Evolutionary conservation across 345 rosid genomes (phyloP).

Genomic region (Jatropha curcas): DNA sequence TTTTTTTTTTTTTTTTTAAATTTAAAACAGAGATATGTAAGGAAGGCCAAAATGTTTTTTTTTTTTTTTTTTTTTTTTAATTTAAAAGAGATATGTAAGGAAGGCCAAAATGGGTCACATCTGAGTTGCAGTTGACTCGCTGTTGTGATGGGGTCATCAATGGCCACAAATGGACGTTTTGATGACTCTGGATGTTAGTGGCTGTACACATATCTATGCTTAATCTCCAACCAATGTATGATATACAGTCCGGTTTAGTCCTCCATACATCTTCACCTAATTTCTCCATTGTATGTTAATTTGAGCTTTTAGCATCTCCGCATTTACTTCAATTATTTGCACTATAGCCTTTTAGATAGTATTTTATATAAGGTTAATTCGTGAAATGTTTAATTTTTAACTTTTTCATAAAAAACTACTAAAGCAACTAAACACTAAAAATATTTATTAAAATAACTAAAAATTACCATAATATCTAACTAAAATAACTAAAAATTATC

Average conservation of each 20-base stretch:
- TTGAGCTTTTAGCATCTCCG: too few relatives aligned
- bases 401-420: too few relatives aligned
- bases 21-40: neutral
- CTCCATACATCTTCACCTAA: neutral
- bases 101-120: neutral
- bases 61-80: too few relatives aligned
- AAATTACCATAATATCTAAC: too few relatives aligned
- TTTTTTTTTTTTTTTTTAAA: too few relatives aligned
- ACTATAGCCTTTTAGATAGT: too few relatives aligned
- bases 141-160: neutral
- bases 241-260: neutral
- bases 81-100: neutral
- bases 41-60: neutral
- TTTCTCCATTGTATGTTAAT: neutral
- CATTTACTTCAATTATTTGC: too few relatives aligned
- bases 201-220: constrained; percentile 1
- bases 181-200: constrained; percentile 1
- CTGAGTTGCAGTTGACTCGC: neutral
- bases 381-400: too few relatives aligned
- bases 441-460: too few relatives aligned
- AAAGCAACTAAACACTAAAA: too few relatives aligned
- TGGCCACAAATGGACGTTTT: constrained; percentile 10
- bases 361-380: too few relatives aligned
- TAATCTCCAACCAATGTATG: neutral
- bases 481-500: too few relatives aligned